Evolutionary conservation across 805 yeast genomes (phyloP).

Genomic region (Metschnikowia colocasiae): DNA sequence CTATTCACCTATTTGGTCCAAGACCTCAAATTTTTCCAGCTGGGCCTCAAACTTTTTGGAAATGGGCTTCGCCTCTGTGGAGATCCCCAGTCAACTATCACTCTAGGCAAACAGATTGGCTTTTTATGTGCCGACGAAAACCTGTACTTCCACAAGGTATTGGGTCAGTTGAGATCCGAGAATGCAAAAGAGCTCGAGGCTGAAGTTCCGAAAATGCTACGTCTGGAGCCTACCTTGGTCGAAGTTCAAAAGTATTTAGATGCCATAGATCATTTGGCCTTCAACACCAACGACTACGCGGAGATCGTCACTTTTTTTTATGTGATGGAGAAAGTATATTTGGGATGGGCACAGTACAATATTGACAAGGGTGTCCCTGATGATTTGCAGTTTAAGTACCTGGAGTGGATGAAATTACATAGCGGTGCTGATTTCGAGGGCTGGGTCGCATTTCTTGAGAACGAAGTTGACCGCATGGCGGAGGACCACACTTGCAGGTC

Average conservation of each 20-base stretch:
- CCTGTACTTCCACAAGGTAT: constrained; percentile 36
- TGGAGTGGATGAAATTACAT: constrained; percentile 52
- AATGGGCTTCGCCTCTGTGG: constrained; percentile 44
- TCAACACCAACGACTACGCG: constrained; percentile 30
- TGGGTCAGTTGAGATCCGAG: constrained; percentile 22
- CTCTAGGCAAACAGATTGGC: constrained; percentile 49
- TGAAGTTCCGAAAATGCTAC: constrained; percentile 19
- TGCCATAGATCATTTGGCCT: constrained; percentile 28
- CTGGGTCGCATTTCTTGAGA: constrained; percentile 46
- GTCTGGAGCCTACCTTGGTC: constrained; percentile 22
- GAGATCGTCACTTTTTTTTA: constrained; percentile 43
- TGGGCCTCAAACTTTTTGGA: constrained; percentile 41
- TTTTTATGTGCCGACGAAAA: constrained; percentile 48
- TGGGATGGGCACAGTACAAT: constrained; percentile 47
- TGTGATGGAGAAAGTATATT: constrained; percentile 49
- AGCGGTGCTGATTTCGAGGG: constrained; percentile 44
- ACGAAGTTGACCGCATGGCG: constrained; percentile 41
- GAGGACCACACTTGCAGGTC: constrained; percentile 20
- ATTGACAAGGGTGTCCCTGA: constrained; percentile 16
- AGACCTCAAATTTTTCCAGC: constrained; percentile 46
- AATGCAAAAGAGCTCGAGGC: constrained; percentile 21
- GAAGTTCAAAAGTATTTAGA: constrained; percentile 38
- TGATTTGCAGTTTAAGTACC: constrained; percentile 40
- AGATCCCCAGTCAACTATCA: constrained; percentile 32
- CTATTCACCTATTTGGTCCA: constrained; percentile 46